Evolutionary conservation across 2,329 filamentous ascomycete genomes (phyloP), one percentile per base, ranked within the genome.

Genomic region (Tolypocladium endophyticum): DNA sequence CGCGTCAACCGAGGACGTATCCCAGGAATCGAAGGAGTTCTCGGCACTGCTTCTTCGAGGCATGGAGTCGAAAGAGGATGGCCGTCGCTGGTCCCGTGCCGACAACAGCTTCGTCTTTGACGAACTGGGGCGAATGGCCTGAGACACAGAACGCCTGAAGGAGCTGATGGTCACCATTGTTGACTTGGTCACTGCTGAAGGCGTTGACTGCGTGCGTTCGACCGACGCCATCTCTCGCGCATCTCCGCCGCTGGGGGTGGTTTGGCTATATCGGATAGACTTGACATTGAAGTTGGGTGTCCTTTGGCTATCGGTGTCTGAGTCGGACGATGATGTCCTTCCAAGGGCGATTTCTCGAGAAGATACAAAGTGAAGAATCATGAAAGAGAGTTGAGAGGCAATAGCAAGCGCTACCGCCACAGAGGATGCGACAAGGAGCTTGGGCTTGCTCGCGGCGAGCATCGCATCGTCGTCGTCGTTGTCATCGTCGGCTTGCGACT

Each of bases 11-110:
- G 79, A 77, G 0, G 86, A 88, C 0, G 86, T 89, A 67, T 91
- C 87, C 88, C 88, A 91, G 2, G 81, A 85, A 66, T 90, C 88
- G 66, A 91, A 90, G 1, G 83, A 82, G 62, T 88, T 86, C n/a
- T 82, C 81, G 18, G 70, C 66, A 41, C 73, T 73, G 43, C 71
- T 72, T 20, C 69, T 69, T 54, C 73, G 70, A 9, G 68, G 61
- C 47, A 67, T 70, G 0, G 80, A 81, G 7, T 82, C 79, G 12
- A 81, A 69, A 1, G 84, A 86, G 8, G 73, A 65, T 3, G 77
- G 70, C 28, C 81, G 75, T 30, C 74, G 73, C 28, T 73, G 75
- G 58, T 77, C 74, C 60, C 70, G 74, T 7, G 68, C 64, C 18
- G 77, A 73, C 2, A 87, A 71, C 39, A 87, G 73, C 55, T 78